These are phyloP conservation scores for Pseudogymnoascus sp. DNA, from an alignment of 2,329 filamentous ascomycete species.

Conservation along the genomic window DNA sequence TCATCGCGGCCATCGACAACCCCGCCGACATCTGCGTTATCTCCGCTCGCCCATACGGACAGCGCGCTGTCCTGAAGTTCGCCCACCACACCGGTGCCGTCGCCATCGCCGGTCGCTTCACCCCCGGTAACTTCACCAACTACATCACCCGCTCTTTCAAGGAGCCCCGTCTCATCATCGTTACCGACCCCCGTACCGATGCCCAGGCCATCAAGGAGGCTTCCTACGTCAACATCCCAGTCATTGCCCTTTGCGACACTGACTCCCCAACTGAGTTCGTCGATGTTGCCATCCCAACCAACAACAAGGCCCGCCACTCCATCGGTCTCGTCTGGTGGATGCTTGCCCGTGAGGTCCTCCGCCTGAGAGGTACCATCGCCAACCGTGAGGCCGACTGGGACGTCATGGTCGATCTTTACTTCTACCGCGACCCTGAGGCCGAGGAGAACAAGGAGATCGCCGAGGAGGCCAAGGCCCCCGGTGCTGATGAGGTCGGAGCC, in stretches of 20 bases:
- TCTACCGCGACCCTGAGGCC: conserved; percentile 98
- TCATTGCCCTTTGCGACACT: conserved; percentile 98
- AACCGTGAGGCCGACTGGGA: conserved; percentile 97
- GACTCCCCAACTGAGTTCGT: conserved; percentile 99
- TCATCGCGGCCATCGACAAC: conserved; percentile 99
- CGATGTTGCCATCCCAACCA: conserved; percentile 98
- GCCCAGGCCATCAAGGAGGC: conserved; percentile 99
- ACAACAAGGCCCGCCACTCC: conserved; percentile 99
- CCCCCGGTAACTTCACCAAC: conserved; percentile 99
- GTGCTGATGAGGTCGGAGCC: conserved; percentile 75
- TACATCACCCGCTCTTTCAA: conserved; percentile 99
- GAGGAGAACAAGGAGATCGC: conserved; percentile 98
- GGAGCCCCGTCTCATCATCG: conserved; percentile 98
- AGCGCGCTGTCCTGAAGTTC: conserved; percentile 99
- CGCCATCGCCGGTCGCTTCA: conserved; percentile 98
- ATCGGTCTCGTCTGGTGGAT: conserved; percentile 99
- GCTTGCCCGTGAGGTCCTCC: conserved; percentile 98
- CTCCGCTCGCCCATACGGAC: conserved; percentile 98
- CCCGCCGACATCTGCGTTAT: conserved; percentile 98
- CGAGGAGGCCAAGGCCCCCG: conserved; percentile 79
- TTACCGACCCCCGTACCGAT: conserved; percentile 98
- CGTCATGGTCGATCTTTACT: conserved; percentile 99
- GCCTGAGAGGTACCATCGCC: conserved; percentile 93
- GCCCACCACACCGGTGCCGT: conserved; percentile 95
- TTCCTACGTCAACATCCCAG: conserved; percentile 99